Evolutionary conservation across 805 yeast species (phyloP), one percentile per base, ranked within the genome.

Genomic region (Debaryomyces castellii): DNA sequence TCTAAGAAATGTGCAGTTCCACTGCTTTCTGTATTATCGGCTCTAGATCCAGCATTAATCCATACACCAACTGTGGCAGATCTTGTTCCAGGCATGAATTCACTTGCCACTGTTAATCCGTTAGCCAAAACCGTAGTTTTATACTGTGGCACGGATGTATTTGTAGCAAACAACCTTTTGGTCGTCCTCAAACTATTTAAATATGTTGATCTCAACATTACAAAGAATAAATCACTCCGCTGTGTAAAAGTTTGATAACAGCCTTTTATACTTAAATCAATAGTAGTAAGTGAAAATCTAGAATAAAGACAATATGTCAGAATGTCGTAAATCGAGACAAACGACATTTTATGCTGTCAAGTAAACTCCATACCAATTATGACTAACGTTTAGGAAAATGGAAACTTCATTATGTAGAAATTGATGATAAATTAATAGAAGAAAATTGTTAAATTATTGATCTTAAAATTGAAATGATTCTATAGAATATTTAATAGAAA

Each of bases 1-100:
- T 94, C 99, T 47, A 94, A 71, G 63, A 94, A 94, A 69, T 94
- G 99, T 0, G 99, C 99, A 6, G 98, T 91, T 40, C 99, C 99
- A 43, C 82, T 76, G 56, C 90, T 90, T 60, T 77, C 77, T 58
- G 87, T 82, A 58, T 82, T 85, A 67, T 94, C 99, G 3, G 98
- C 98, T 51, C 99, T 78, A 3, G 97, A 91, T 2, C 99, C 99
- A 34, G 99, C 97, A 68, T 94, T 97, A 50, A 94, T 90, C 92
- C 97, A 95, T 45, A 94, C 92, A 2, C 98, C 99, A 11, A 94
- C 97, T 1, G 99, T 94, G 50, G 99, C 98, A 37, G 97, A 90
- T 55, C 85, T 78, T 6, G 95, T 84, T 51, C 87, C 84, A 9
- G 98, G 98, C 62, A 87, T 81, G 37, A 76, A 60, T 63, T 94